Base-by-base conservation (phyloP, 2,329 filamentous ascomycete genomes). In the Aspergillus neotritici region DNA sequence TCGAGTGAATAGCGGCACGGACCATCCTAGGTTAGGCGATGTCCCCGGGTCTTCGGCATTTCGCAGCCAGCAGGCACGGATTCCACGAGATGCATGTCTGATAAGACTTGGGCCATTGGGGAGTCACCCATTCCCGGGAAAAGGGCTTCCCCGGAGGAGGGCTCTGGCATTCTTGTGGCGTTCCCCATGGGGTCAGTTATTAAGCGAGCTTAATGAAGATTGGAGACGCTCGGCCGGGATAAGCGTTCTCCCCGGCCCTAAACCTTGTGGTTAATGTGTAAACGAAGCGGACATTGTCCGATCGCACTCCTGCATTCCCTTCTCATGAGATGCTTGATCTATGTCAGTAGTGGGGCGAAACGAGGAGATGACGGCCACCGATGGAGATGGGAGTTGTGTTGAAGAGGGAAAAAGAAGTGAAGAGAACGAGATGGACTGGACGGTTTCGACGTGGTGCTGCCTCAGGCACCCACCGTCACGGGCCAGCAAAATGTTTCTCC, bases 81-180 rank as follows among this genome's bases (percentile, higher is more conserved):
- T 25, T 8, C 21, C 21, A 25, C 21, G 21, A 25, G 21, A 25
- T 9, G 21, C 21, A 8, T 25, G 21, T 25, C 21, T 8, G 9
- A 25, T 28, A 16, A 31, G 35, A 12, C 14, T 14, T 29, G 28
- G 29, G 16, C 33, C 14, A 17, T 29, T 34, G 14, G 32, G 32
- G 30, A 16, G 16, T 25, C 35, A 28, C 34, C 25, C 17, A 48
- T 52, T 49, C 47, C 51, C 52, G 50, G 58, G 56, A 50, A 53
- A 59, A 60, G 57, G 43, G 34, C 51, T 61, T 46, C 33, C 40
- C 57, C 55, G 55, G 49, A 9, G 35, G 31, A 31, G 34, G 32
- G 11, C 9, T 28, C 21, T 12, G 7, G 5, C 21, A 25, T 25
- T 8, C 21, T 25, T 25, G 21, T 25, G 21, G 21, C 21, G 9